Conservation (phyloP, 306 rosid genomes). For the Ceratonia siliqua region DNA sequence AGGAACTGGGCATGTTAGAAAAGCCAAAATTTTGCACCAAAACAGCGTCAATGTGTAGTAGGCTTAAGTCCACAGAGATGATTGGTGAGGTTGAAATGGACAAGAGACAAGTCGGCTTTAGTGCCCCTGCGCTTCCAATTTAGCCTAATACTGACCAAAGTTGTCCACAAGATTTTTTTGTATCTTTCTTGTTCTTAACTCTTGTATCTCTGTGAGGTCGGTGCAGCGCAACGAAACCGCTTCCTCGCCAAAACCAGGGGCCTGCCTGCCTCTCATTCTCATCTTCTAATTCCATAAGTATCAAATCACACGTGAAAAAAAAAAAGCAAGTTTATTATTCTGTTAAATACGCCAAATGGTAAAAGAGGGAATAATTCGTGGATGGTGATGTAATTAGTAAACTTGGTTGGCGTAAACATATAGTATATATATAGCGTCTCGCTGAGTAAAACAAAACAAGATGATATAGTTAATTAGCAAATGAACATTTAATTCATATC, state of each 20-base stretch:
- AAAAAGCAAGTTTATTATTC: neutral
- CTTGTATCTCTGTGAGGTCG: neutral
- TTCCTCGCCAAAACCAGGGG: constrained; percentile 31
- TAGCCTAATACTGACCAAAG: neutral
- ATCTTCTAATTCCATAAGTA: neutral
- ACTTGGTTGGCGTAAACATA: too few relatives aligned
- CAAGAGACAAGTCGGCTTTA: constrained; percentile 20
- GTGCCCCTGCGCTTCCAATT: neutral
- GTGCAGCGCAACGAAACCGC: constrained; percentile 39
- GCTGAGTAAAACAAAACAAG: too few relatives aligned
- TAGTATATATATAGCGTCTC: too few relatives aligned
- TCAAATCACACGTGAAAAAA: too few relatives aligned
- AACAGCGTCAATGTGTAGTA: neutral
- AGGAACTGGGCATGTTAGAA: neutral
- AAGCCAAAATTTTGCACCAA: neutral
- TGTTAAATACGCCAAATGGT: too few relatives aligned
- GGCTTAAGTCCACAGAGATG: neutral
- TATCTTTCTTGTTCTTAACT: neutral
- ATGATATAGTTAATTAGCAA: too few relatives aligned
- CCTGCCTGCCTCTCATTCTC: neutral
- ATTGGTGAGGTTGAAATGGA: constrained; percentile 5
- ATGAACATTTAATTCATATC: too few relatives aligned
- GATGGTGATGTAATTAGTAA: too few relatives aligned
- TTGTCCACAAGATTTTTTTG: neutral
- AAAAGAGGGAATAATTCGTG: too few relatives aligned